phyloP scores from a whole-genome alignment of 2,329 filamentous ascomycete genomes.

The Trichoderma sp. region DNA sequence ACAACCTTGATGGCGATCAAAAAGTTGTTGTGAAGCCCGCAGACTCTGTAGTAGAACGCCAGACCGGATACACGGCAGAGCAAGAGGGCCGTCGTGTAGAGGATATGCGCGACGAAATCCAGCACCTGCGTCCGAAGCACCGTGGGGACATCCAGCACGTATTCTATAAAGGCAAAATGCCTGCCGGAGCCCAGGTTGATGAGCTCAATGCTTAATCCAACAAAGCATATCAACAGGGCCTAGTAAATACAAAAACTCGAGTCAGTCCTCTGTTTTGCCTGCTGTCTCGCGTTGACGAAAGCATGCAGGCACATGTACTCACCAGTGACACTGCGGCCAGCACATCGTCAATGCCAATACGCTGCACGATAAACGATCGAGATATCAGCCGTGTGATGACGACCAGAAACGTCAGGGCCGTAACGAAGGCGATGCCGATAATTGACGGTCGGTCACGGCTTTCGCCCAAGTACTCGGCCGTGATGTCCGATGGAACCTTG shows the following conservation, averaged over 20 bases:
- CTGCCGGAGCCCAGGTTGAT: constrained; percentile 52
- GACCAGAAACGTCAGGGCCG: constrained; percentile 38
- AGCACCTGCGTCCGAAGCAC: constrained; percentile 48
- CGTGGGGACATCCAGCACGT: constrained; percentile 46
- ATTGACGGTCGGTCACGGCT: constrained; percentile 42
- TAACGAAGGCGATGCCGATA: constrained; percentile 43
- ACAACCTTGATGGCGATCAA: constrained; percentile 40
- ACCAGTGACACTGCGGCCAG: constrained; percentile 42
- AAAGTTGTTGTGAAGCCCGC: constrained; percentile 42
- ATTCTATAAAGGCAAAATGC: constrained; percentile 49
- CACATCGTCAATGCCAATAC: constrained; percentile 43
- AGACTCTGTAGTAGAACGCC: constrained; percentile 53
- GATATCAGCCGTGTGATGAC: constrained; percentile 41
- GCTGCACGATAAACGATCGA: constrained; percentile 40
- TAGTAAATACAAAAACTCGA: constrained; percentile 24
- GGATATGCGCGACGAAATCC: constrained; percentile 53
- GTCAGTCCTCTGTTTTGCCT: background rate
- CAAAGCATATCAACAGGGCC: constrained; percentile 45
- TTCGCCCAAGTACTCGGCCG: constrained; percentile 40
- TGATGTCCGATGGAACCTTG: constrained; percentile 39
- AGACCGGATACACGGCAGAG: constrained; percentile 54
- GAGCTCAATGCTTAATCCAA: constrained; percentile 45
- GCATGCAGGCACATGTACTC: constrained; percentile 23
- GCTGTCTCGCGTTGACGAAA: too few species aligned
- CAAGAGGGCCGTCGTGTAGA: constrained; percentile 54